Evolutionary conservation across 768 basidiomycete genomes (phyloP), one percentile per base, ranked within the genome.

Genomic region (Tubosaeta sp.): DNA sequence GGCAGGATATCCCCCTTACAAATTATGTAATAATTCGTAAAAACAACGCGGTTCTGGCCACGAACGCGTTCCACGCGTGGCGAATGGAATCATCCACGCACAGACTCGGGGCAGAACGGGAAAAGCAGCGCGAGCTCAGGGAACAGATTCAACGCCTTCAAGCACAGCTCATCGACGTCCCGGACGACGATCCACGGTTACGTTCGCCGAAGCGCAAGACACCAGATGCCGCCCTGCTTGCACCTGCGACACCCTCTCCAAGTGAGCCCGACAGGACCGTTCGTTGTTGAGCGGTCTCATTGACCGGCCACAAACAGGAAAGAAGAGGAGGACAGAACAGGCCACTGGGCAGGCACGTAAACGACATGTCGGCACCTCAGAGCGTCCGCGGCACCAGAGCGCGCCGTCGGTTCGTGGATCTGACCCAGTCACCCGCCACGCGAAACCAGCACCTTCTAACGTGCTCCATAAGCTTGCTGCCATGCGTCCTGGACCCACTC

Each of bases 201-300:
- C 60, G 59, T 19, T 75, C 79, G 6, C 78, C 79, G 9, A 81
- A 82, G 65, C 72, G 78, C 54, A 83, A 77, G 65, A 68, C 68
- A 41, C 57, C 58, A 11, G 71, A 75, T 9, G 54, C 71, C 4
- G 65, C 68, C 3, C 60, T 79, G 13, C 59, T 78, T 0, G 78
- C 72, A 1, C 79, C 78, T 8, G 67, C 71, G 1, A 82, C 78
- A 1, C 88, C 88, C 9, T 86, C 88, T 33, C 84, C 84, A 5
- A 86, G 86, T 88, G 57, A 65, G 76, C 66, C n/a, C 38, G n/a
- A 32, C 29, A n/a, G 9, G 4, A n/a, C 17, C 22, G 17, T 49
- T 51, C 34, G 29, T 25, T 25, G 29, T 25, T 7, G 32, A 41
- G 38, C 13, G 1, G 37, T 25, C 43, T 27, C 14, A 34, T 53